These are phyloP conservation scores for Colletotrichum higginsianum DNA, from an alignment of 2,329 filamentous ascomycete genomes.

Conservation along the genomic window DNA sequence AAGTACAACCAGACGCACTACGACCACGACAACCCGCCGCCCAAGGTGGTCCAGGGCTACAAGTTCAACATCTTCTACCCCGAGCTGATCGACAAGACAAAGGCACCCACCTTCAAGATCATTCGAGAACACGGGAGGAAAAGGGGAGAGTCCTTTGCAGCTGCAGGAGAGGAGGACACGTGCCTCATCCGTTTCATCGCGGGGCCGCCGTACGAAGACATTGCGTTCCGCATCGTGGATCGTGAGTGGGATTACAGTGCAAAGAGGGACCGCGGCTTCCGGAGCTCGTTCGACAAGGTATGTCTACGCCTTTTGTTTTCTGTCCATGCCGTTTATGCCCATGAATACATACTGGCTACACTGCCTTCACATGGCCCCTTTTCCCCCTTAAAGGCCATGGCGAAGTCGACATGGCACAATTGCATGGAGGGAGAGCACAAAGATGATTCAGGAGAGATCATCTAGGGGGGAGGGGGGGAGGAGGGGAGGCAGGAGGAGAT, in stretches of 20 bases:
- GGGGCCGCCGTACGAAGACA: conserved; percentile 95
- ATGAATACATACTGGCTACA: neutral
- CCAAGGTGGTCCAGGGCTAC: conserved; percentile 98
- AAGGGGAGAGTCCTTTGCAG: conserved; percentile 91
- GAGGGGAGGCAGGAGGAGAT: neutral
- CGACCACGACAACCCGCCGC: conserved; percentile 97
- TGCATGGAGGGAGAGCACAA: conserved; percentile 18
- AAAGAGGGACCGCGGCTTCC: conserved; percentile 94
- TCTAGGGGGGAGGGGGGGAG: neutral
- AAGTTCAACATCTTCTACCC: conserved; percentile 99
- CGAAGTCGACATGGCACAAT: conserved; percentile 30
- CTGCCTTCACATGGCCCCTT: conserved; percentile 17
- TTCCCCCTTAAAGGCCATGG: neutral
- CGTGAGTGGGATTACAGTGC: conserved; percentile 99
- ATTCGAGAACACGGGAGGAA: conserved; percentile 92
- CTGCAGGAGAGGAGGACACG: conserved; percentile 95
- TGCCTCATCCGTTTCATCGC: conserved; percentile 97
- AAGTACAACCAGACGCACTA: conserved; percentile 99
- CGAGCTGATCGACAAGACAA: conserved; percentile 93
- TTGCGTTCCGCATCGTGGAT: conserved; percentile 97
- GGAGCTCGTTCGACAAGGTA: conserved; percentile 98
- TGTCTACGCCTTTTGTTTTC: neutral
- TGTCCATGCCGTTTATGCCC: neutral
- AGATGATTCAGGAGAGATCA: neutral
- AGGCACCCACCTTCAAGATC: conserved; percentile 95